A percentile compares a stretch with the other conserved stretches of the same genome.
These are phyloP conservation scores for Dioscorea zingiberensis DNA, from an alignment of 106 monocot species.

Conservation along the genomic window DNA sequence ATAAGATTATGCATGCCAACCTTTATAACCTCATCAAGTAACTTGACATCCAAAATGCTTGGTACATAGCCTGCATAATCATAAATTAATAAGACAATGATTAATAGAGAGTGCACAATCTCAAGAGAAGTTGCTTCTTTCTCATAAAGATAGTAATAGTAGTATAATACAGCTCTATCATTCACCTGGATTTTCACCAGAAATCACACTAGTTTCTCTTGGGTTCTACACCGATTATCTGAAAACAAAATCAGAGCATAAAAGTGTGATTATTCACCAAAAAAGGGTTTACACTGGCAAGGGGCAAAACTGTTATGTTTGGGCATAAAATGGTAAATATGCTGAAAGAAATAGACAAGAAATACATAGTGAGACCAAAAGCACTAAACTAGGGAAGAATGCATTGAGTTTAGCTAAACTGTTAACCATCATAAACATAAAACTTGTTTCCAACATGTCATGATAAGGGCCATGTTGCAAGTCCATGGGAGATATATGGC, in stretches of 20 bases:
- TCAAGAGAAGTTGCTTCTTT: not conserved
- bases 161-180: not conserved
- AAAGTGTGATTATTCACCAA: not conserved
- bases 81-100: slow-evolving; percentile 14
- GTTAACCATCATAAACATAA: no score
- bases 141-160: not conserved
- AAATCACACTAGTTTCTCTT: slow-evolving; percentile 84
- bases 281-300: no score
- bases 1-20: slow-evolving; percentile 17
- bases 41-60: slow-evolving; percentile 85
- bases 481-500: no score
- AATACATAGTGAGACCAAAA: no score
- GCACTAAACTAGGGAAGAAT: no score
- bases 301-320: no score
- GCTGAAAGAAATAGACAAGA: no score
- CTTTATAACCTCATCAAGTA: slow-evolving; percentile 97
- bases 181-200: slow-evolving; percentile 80
- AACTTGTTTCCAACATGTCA: no score
- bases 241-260: not conserved
- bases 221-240: slow-evolving; percentile 98
- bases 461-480: no score
- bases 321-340: no score
- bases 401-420: no score
- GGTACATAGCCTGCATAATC: slow-evolving; percentile 83
- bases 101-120: not conserved